phyloP scores from a whole-genome alignment of 192 early-diverging fungal species.

The Helicostylum pulchrum region DNA sequence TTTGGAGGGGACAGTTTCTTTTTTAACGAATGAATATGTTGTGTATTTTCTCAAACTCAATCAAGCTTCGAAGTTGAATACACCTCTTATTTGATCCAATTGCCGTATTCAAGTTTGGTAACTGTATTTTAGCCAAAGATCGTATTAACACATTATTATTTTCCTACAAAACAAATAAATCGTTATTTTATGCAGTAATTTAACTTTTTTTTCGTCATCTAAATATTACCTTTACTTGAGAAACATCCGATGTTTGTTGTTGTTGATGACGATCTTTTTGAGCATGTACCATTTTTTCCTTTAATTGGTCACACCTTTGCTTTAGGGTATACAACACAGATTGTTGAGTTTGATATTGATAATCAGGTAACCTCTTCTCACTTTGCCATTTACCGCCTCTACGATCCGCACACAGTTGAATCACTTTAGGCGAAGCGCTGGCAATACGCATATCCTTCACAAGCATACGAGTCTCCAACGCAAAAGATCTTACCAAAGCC shows the following conservation, averaged over 20 bases:
- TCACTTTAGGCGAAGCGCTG: constrained; percentile 50
- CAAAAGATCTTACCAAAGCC: constrained; percentile 34
- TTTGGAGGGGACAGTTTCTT: neutral
- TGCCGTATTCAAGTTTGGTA: constrained; percentile 18
- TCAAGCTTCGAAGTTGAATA: constrained; percentile 23
- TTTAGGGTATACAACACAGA: constrained; percentile 51
- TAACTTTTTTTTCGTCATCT: neutral
- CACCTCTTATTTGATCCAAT: constrained; percentile 1
- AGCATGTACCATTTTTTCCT: constrained; percentile 19
- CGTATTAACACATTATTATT: neutral
- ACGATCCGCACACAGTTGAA: constrained; percentile 37
- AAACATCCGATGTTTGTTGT: neutral
- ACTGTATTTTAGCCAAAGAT: constrained; percentile 22
- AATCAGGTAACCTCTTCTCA: constrained; percentile 42
- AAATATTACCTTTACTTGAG: constrained; percentile 1
- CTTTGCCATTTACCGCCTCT: constrained; percentile 43
- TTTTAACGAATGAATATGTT: constrained; percentile 24
- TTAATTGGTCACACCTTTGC: constrained; percentile 48
- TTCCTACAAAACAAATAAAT: constrained; percentile 4
- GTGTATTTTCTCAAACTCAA: constrained; percentile 33
- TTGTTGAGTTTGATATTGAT: constrained; percentile 56
- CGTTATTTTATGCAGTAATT: neutral
- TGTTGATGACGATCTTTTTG: neutral
- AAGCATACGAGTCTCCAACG: constrained; percentile 45
- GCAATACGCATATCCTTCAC: constrained; percentile 43